Base-by-base conservation (phyloP, 371 early-diverging fungal species). In the Mortierella sp. region DNA sequence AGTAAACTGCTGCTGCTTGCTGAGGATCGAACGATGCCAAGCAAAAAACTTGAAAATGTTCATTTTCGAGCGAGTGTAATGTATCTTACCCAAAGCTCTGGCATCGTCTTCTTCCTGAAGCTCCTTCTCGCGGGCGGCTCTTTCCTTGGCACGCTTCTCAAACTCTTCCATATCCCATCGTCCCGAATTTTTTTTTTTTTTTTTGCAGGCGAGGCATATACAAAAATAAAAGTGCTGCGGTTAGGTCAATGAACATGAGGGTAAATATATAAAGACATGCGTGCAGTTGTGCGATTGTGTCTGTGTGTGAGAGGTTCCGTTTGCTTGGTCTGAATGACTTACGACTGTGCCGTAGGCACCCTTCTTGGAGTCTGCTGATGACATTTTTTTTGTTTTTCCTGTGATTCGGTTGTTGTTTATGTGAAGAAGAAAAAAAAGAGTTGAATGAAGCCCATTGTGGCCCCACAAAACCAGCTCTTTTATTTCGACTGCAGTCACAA, bases 121-220 rank as follows among this genome's bases (percentile, higher is more conserved):
- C 31, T 82, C 76, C 43, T 78, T 85, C 64, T 82, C 88, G 71
- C 83, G 85, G 59, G 82, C 84, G 67, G 90, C 92, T 71, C 92
- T 90, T 64, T 92, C 92, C 71, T 81, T 83, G 37, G 94, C 96
- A 81, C 89, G 88, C 82, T 86, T 79, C 59, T 88, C 91, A 82
- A 91, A 94, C 71, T 93, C 92, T 24, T 86, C 93, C 71, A 82
- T 90, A 81, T 95, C 94, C 96, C 96, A 95, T 71, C 81, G 64
- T 78, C 73, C 75, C 10, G 78, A 74, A 59, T 83, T 72, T 76
- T 71, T 71, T 69, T 73, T 76, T 57, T 77, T 73, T 80, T 83
- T 74, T 16, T 19, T 28, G 43, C 14, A 3, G 43, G 48, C 24
- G 16, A 8, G 19, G 34, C 31, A 43, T n/a, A 14, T 16, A 28